Base-by-base conservation (phyloP, 164 flowering plant genomes). In the Sextonia rubra region DNA sequence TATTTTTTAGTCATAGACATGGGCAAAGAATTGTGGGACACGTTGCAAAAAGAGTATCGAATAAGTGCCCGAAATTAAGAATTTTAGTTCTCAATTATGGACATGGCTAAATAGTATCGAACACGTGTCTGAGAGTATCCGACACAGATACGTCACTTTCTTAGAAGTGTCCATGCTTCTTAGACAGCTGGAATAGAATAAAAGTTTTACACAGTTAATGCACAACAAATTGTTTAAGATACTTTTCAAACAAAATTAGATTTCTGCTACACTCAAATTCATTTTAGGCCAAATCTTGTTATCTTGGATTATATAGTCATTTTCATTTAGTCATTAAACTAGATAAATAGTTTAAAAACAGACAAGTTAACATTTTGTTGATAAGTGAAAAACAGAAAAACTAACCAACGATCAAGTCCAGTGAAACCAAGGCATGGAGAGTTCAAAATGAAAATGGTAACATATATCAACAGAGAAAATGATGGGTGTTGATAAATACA, bases 401-500 rank as follows among this genome's bases (percentile, higher is more conserved):
- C 3, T 14, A 52, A 52, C 3, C 4, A 12, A 52, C 58, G 3
- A 52, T 12, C 6, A 52, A 17, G 58, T 52, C 7, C 49, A 3
- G 58, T 3, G 17, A 18, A 52, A 15, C n/a, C 58, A 15, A 15
- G n/a, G 44, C 8, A 37, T 7, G 44, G 44, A 20, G 14, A 52
- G 7, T 3, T 52, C 58, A 52, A 0, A 52, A 52, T 20, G 20
- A 52, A 15, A 52, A 52, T 52, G n/a, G 20, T 20, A 14, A 20
- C 58, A 52, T 14, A 52, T 17, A 52, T 20, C n/a, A 52, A 64
- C 15, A 27, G 67, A 2, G 27, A 64, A 17, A 27, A 26, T 26
- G 30, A 64, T 17, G 56, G 58, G 71, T 37, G 47, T 60, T 47
- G 12, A 18, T 47, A 52, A 63, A 14, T 55, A 71, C 84, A 60